phyloP scores from a whole-genome alignment of 2,329 filamentous ascomycete genomes.

The Capronia epimyces region DNA sequence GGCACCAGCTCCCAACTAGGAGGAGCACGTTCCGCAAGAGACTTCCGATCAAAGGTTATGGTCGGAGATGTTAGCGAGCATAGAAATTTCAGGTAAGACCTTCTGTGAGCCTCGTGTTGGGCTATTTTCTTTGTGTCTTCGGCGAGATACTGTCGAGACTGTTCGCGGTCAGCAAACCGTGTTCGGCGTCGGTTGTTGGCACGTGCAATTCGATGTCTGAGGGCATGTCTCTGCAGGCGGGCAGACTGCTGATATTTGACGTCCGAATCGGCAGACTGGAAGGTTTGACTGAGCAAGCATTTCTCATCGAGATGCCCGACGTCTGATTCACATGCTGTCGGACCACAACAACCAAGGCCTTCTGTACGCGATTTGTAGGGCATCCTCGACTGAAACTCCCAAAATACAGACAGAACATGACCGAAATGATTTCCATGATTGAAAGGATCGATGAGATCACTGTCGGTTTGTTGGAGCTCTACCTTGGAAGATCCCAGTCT shows the following conservation, averaged over 20 bases:
- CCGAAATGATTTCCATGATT: slow-evolving; percentile 5
- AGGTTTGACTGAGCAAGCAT: not conserved
- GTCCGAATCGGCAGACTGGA: no score
- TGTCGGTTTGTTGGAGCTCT: not conserved
- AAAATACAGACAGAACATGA: slow-evolving; percentile 10
- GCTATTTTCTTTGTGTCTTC: no score
- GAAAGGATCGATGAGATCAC: slow-evolving; percentile 15
- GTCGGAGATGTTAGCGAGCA: no score
- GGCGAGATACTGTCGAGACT: slow-evolving; percentile 12
- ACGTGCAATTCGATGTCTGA: slow-evolving; percentile 17
- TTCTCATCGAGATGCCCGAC: not conserved
- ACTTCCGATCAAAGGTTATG: no score
- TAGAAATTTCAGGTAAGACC: no score
- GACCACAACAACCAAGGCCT: not conserved
- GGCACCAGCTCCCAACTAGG: no score
- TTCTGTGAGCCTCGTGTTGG: no score
- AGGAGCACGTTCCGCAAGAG: no score
- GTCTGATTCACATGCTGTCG: not conserved
- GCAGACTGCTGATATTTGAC: no score
- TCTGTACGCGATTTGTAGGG: not conserved
- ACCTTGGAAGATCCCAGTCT: slow-evolving; percentile 15
- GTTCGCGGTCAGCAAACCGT: slow-evolving; percentile 19
- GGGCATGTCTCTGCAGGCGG: no score
- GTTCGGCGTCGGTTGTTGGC: slow-evolving; percentile 19
- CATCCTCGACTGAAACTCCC: slow-evolving; percentile 1